Conservation (phyloP, 1,284 basidiomycete genomes). For the Marasmius tenuissimus region DNA sequence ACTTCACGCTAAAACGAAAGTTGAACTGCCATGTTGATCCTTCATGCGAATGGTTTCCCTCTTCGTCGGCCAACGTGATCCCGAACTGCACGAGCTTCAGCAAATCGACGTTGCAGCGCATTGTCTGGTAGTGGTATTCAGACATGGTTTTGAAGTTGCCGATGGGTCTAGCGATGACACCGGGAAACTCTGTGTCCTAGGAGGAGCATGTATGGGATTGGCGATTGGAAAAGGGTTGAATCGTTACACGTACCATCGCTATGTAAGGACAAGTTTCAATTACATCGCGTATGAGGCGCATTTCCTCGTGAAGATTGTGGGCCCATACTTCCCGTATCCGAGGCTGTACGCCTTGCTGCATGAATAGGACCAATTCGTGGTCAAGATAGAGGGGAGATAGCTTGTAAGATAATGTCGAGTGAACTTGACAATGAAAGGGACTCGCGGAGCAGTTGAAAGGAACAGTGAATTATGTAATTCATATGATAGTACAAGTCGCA, state of each 20-base stretch:
- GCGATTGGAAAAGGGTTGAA: slow-evolving; percentile 18
- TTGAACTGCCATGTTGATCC: slow-evolving; percentile 99
- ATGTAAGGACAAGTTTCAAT: slow-evolving; percentile 94
- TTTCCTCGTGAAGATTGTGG: slow-evolving; percentile 90
- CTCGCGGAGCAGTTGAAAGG: not conserved
- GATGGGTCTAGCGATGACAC: slow-evolving; percentile 96
- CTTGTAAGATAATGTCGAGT: not conserved
- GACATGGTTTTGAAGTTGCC: slow-evolving; percentile 95
- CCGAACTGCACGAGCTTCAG: slow-evolving; percentile 98
- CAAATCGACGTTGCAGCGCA: slow-evolving; percentile 98
- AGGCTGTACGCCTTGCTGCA: slow-evolving; percentile 36
- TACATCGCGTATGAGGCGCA: slow-evolving; percentile 82
- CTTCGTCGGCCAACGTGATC: slow-evolving; percentile 91
- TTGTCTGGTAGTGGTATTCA: slow-evolving; percentile 99
- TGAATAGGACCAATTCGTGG: not conserved
- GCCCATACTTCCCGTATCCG: slow-evolving; percentile 94
- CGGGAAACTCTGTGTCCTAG: slow-evolving; percentile 98
- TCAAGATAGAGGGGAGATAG: not conserved
- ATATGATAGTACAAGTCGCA: not conserved
- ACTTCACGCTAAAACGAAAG: slow-evolving; percentile 92
- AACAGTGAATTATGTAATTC: not conserved
- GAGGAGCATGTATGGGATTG: slow-evolving; percentile 20
- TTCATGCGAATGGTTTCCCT: slow-evolving; percentile 88
- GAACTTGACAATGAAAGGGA: not conserved
- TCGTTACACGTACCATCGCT: slow-evolving; percentile 75